Evolutionary conservation across 2,329 filamentous ascomycete species (phyloP).

Genomic region (Aspergillus sergii): DNA sequence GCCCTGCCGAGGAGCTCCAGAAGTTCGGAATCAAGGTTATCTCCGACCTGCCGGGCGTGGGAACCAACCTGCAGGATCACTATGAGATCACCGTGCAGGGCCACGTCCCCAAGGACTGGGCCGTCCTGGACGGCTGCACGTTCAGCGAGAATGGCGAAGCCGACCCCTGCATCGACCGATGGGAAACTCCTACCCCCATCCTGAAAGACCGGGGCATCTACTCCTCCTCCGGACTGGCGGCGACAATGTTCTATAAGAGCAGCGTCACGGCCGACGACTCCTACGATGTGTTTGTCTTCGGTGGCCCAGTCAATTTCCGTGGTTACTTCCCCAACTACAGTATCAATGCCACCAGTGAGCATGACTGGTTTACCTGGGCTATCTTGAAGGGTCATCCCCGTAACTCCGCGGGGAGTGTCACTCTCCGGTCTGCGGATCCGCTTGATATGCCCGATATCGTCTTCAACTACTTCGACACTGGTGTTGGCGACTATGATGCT

Average conservation of each 20-base stretch:
- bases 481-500: constrained; percentile 48
- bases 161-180: constrained; percentile 50
- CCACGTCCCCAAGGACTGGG: constrained; percentile 46
- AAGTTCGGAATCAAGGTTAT: constrained; percentile 58
- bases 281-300: constrained; percentile 59
- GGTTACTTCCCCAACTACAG: constrained; percentile 52
- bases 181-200: constrained; percentile 35
- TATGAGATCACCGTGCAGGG: constrained; percentile 31
- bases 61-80: constrained; percentile 66
- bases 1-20: constrained; percentile 55
- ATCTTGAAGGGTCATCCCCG: constrained; percentile 64
- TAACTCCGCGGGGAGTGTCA: constrained; percentile 65
- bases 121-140: constrained; percentile 36
- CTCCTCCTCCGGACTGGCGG: constrained; percentile 56
- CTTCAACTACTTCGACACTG: constrained; percentile 60
- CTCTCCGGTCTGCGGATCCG: constrained; percentile 62
- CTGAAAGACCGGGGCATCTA: constrained; percentile 45
- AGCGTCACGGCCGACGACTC: constrained; percentile 46
- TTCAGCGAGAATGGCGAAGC: constrained; percentile 24
- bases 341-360: constrained; percentile 42
- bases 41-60: constrained; percentile 63
- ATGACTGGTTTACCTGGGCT: constrained; percentile 50
- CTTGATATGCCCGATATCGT: constrained; percentile 64
- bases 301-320: constrained; percentile 57
- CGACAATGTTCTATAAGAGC: constrained; percentile 47